Percentiles rank a stretch among this genome's conserved stretches.
Evolutionary conservation across 2,329 filamentous ascomycete genomes (phyloP).

Genomic region (Aspergillus brasiliensis): DNA sequence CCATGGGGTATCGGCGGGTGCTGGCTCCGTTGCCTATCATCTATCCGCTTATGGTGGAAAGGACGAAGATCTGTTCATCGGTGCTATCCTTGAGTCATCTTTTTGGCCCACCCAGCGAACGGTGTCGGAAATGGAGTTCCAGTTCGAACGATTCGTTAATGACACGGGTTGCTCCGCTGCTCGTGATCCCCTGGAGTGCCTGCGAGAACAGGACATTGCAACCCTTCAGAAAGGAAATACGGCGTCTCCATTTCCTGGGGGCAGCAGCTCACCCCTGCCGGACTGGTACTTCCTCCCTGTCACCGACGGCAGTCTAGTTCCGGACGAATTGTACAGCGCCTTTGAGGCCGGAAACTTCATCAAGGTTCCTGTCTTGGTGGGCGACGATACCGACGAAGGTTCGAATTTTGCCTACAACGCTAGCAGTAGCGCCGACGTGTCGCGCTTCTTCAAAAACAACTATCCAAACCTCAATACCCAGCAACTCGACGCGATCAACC

Average conservation of each 20-base stretch:
- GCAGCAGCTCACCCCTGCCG: slow-evolving; percentile 36
- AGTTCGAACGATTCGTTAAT: slow-evolving; percentile 50
- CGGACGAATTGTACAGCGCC: slow-evolving; percentile 53
- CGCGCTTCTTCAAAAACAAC: slow-evolving; percentile 58
- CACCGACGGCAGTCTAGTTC: slow-evolving; percentile 57
- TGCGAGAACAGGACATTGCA: slow-evolving; percentile 45
- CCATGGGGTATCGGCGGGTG: slow-evolving; percentile 64
- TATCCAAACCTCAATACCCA: slow-evolving; percentile 55
- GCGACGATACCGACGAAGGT: slow-evolving; percentile 49
- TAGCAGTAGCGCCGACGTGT: slow-evolving; percentile 48
- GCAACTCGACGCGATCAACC: slow-evolving; percentile 54
- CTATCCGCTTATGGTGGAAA: slow-evolving; percentile 55
- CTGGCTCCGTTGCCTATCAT: slow-evolving; percentile 59
- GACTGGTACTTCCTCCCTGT: slow-evolving; percentile 59
- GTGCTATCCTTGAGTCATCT: slow-evolving; percentile 52
- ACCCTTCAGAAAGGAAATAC: slow-evolving; percentile 46
- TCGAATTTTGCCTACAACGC: slow-evolving; percentile 51
- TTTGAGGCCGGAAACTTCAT: slow-evolving; percentile 56
- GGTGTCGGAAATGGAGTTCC: slow-evolving; percentile 49
- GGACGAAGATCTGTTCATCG: slow-evolving; percentile 51
- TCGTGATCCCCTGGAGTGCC: slow-evolving; percentile 46
- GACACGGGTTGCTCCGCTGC: slow-evolving; percentile 46
- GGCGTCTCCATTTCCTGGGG: slow-evolving; percentile 46
- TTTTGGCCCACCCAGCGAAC: slow-evolving; percentile 52
- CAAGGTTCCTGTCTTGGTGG: slow-evolving; percentile 57